Base-by-base conservation (phyloP, 352 stramenopile species). In the Bremia lactucae region DNA sequence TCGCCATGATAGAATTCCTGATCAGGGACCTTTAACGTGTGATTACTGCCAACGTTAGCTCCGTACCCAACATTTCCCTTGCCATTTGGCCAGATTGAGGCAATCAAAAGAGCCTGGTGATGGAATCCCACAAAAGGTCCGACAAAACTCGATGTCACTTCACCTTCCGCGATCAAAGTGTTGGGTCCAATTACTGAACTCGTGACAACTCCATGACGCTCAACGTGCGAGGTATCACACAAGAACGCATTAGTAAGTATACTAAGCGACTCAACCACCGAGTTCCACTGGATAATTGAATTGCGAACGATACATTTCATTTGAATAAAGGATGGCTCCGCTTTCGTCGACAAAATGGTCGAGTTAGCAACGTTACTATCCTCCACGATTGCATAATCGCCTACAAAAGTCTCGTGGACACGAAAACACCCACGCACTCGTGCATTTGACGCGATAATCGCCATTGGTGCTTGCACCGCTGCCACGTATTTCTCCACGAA, bases 21-120 rank as follows among this genome's bases (percentile, higher is more conserved):
- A 45, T 93, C 80, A 0, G 80, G 80, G 0, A 76, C 77, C 37
- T 89, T 90, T n/a, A 93, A 55, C 31, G 95, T 98, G 62, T 98
- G 95, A 60, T 98, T 98, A 43, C 84, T 97, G 31, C 95, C 95
- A 18, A 98, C 88, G 52, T 98, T 98, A 36, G 88, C 90, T 20
- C 91, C 91, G 40, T 96, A 97, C 11, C 81, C 86, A 29, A 97
- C 64, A 47, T 97, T 97, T 11, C 91, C 91, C 55, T 88, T 83
- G n/a, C 91, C 91, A 20, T 87, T 52, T 6, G 86, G 86, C 91
- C 91, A 97, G 23, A 95, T 66, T 5, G 79, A 76, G 25, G 88
- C 80, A 44, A 97, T 97, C 13, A 97, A 65, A 35, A 97, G 71
- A 3, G 80, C 76, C 40, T 97, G 87, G 62, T 97, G 91, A 46